Conservation (phyloP, 2,329 filamentous ascomycete species). For the Laburnicola sp. region DNA sequence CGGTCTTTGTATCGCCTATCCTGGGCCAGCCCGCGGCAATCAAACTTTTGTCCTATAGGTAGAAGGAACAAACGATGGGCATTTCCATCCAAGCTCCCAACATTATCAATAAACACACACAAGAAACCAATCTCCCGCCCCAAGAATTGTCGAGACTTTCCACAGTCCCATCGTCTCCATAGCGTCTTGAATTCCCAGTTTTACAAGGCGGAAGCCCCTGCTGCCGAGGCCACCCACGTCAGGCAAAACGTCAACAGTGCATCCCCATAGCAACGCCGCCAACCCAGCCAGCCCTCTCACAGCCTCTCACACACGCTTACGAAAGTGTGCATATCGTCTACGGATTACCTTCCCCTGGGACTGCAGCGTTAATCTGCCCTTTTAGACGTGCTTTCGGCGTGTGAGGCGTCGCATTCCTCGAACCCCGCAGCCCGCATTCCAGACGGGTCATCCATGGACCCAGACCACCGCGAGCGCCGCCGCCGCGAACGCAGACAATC, state of each 20-base stretch:
- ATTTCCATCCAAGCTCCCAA: not conserved
- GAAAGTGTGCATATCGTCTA: conserved; percentile 33
- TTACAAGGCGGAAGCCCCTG: conserved; percentile 17
- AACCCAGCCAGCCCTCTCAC: conserved; percentile 16
- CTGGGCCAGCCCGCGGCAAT: no score
- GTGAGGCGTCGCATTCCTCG: conserved; percentile 4
- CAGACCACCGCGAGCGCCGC: conserved; percentile 28
- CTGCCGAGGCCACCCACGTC: conserved; percentile 30
- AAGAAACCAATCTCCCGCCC: not conserved
- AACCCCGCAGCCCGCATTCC: conserved; percentile 19
- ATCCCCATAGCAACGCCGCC: conserved; percentile 36
- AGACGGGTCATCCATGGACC: conserved; percentile 18
- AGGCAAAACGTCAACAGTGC: conserved; percentile 27
- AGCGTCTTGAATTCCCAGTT: not conserved
- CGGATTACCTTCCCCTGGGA: conserved; percentile 2
- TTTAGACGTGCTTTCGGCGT: not conserved
- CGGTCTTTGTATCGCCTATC: no score
- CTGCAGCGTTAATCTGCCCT: conserved; percentile 12
- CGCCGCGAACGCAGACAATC: conserved; percentile 36
- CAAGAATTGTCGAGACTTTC: not conserved
- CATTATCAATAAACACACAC: not conserved
- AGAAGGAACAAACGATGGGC: no score
- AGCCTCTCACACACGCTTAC: conserved; percentile 18
- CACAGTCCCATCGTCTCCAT: not conserved
- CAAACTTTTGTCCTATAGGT: no score